Evolutionary conservation across 352 stramenopile species (phyloP), one percentile per base, ranked within the genome.

Genomic region (Detonula confervacea): DNA sequence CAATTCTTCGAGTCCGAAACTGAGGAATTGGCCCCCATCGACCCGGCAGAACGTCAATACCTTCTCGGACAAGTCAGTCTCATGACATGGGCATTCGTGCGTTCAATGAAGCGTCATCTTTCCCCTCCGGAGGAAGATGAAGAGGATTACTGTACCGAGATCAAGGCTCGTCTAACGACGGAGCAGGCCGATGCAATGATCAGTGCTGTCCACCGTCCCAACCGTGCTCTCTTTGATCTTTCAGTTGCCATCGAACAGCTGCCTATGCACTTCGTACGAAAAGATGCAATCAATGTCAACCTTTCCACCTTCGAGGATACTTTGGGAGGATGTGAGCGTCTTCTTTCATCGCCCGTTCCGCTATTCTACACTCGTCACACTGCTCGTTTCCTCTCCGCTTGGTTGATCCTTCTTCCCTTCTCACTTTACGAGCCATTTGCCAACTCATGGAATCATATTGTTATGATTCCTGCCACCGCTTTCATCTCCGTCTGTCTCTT

Each of bases 321-420:
- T 68, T 61, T 91, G 27, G 86, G 87, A 79, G 82, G 73, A 54
- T 80, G 35, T 25, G 82, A 91, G 59, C 80, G 72, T 73, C 76
- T 91, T 47, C 66, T 92, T 51, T 89, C 85, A 5, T 91, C 73
- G 52, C 90, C 90, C 16, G 84, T 95, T 12, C 90, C 90, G 16
- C 57, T 95, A 1, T 89, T 94, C 46, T 95, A 95, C 57, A 83
- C 88, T 54, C 78, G 90, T 30, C 87, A 94, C 68, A 87, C 77
- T 24, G 85, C 87, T 16, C 85, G 89, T 24, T 92, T 94, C 77
- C 82, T 94, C n/a, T 84, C 74, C 22, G 70, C 81, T 9, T 94
- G 87, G 86, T 55, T 92, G 2, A 56, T 90, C 11, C 81, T 92
- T 2, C 66, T 94, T 30, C 89, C 89, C 1, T 84, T 92, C 37